Evolutionary conservation across 73 alveolate species (phyloP).

Genomic region (Paramecium bursaria): DNA sequence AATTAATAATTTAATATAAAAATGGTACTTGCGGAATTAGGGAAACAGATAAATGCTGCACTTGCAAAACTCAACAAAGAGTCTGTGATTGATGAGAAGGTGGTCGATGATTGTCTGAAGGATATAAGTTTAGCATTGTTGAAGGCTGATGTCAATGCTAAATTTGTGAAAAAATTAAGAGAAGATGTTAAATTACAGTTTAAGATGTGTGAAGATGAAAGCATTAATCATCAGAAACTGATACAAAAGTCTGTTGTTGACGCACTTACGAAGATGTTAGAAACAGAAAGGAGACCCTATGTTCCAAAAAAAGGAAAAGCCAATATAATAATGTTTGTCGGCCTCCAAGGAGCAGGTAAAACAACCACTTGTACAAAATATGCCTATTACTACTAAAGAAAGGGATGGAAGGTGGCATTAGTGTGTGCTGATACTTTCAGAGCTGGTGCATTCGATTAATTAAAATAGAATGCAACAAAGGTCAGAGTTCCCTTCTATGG

Average conservation of each 20-base stretch:
- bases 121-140: slow-evolving; percentile 93
- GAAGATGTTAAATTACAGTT: slow-evolving; percentile 87
- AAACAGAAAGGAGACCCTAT: slow-evolving; percentile 79
- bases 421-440: slow-evolving; percentile 99
- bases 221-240: slow-evolving; percentile 86
- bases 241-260: slow-evolving; percentile 91
- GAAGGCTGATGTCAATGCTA: slow-evolving; percentile 93
- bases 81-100: slow-evolving; percentile 85
- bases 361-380: slow-evolving; percentile 99
- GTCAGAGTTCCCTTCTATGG: slow-evolving; percentile 84
- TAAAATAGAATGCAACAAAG: slow-evolving; percentile 99
- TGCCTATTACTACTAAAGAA: slow-evolving; percentile 97
- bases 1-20: not conserved
- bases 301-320: slow-evolving; percentile 88
- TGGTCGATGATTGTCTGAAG: slow-evolving; percentile 75
- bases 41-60: slow-evolving; percentile 82
- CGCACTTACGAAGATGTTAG: slow-evolving; percentile 90
- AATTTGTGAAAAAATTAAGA: slow-evolving; percentile 86
- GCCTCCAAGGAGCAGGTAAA: slow-evolving; percentile 99
- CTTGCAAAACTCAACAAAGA: slow-evolving; percentile 80
- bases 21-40: slow-evolving; percentile 93
- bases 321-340: slow-evolving; percentile 99
- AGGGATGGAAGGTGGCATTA: slow-evolving; percentile 97
- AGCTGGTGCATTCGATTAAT: slow-evolving; percentile 99
- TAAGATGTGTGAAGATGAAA: slow-evolving; percentile 81